Conservation (phyloP, 73 alveolate genomes). For the Paramecium octaurelia region DNA sequence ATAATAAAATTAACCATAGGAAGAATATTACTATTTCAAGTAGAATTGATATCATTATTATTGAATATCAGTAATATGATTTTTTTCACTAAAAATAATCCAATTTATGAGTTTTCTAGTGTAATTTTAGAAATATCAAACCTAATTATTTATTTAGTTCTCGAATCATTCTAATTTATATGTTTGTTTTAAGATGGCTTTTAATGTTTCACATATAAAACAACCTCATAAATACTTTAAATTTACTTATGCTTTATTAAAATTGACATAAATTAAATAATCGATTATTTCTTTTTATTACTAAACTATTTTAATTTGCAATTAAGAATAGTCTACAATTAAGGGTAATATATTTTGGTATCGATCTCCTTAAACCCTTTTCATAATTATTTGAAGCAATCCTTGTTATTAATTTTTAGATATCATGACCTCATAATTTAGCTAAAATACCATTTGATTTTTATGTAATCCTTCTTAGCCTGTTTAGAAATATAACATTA, state of each 20-base stretch:
- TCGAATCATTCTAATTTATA: not conserved
- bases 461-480: constrained; percentile 53
- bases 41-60: not conserved
- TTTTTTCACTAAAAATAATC: not conserved
- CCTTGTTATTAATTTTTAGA: constrained; percentile 36
- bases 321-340: constrained; percentile 16
- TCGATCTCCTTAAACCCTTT: constrained; percentile 20
- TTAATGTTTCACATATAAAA: too few relatives aligned
- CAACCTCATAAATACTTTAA: too few relatives aligned
- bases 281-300: not conserved
- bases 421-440: constrained; percentile 3
- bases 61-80: not conserved
- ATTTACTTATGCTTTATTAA: too few relatives aligned
- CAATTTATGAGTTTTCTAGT: not conserved
- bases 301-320: not conserved
- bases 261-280: not conserved
- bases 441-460: constrained; percentile 36
- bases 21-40: not conserved
- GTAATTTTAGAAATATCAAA: not conserved
- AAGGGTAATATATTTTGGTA: not conserved
- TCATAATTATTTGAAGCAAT: constrained; percentile 25
- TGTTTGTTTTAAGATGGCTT: too few relatives aligned
- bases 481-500: not conserved
- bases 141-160: not conserved
- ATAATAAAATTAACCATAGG: too few relatives aligned